These are phyloP conservation scores for Kodamaea hsintzibuensis DNA, from an alignment of 805 yeast genomes.

Conservation along the genomic window DNA sequence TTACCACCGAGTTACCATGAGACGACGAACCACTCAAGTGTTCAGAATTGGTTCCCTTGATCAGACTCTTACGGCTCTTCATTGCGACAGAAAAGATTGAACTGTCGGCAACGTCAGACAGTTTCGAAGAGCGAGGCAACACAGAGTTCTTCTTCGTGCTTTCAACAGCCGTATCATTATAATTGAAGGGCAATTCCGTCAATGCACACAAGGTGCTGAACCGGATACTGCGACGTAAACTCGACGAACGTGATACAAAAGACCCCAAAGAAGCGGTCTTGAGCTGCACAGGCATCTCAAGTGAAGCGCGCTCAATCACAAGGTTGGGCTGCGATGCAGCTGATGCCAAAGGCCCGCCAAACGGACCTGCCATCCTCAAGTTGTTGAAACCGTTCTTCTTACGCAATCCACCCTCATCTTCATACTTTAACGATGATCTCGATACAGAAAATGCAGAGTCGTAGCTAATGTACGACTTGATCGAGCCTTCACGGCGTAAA, in stretches of 20 bases:
- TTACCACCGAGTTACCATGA: slow-evolving; percentile 41
- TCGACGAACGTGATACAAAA: slow-evolving; percentile 16
- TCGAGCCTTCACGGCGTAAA: slow-evolving; percentile 35
- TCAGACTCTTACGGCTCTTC: slow-evolving; percentile 21
- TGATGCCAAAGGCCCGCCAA: not conserved
- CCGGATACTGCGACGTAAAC: slow-evolving; percentile 33
- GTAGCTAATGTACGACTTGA: slow-evolving; percentile 57
- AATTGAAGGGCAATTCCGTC: slow-evolving; percentile 38
- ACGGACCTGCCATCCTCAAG: slow-evolving; percentile 31
- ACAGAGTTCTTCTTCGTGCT: slow-evolving; percentile 11
- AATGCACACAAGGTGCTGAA: slow-evolving; percentile 40
- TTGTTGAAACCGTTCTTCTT: slow-evolving; percentile 54
- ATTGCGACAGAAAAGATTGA: slow-evolving; percentile 36
- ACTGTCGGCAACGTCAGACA: slow-evolving; percentile 32
- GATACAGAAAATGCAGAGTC: slow-evolving; percentile 54
- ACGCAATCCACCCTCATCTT: slow-evolving; percentile 28
- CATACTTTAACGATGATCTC: slow-evolving; percentile 15
- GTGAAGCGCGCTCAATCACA: slow-evolving; percentile 9
- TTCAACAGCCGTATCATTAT: not conserved
- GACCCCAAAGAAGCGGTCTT: slow-evolving; percentile 16
- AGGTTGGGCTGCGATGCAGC: slow-evolving; percentile 1
- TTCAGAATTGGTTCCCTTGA: slow-evolving; percentile 10
- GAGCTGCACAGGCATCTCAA: slow-evolving; percentile 16
- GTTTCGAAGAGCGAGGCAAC: slow-evolving; percentile 19
- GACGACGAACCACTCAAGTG: slow-evolving; percentile 11